Conservation (phyloP, 306 rosid species). For the Cucumis hystrix region DNA sequence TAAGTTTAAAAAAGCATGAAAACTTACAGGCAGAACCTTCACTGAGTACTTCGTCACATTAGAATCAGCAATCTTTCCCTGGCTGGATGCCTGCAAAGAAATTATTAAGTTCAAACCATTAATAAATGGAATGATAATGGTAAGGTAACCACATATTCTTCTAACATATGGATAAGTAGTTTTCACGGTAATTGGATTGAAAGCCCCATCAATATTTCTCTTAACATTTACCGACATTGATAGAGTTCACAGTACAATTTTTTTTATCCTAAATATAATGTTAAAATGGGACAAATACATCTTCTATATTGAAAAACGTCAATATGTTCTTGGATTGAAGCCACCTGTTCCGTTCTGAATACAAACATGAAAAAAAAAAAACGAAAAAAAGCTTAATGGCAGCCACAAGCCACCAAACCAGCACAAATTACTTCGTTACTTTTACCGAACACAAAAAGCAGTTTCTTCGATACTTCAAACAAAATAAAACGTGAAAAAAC, state of each 20-base stretch:
- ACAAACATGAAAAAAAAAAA: neutral
- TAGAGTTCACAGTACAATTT: neutral
- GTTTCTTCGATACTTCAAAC: neutral
- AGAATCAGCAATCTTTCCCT: constrained; percentile 61
- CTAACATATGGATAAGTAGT: neutral
- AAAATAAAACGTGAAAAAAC: neutral
- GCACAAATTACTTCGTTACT: neutral
- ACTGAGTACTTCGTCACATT: constrained; percentile 67
- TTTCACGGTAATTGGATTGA: neutral
- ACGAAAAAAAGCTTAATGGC: neutral
- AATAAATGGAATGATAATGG: neutral
- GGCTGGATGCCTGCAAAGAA: constrained; percentile 40
- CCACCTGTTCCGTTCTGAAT: neutral
- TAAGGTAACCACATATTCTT: neutral
- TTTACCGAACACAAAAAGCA: neutral
- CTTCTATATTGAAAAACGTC: neutral
- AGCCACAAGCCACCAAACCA: neutral
- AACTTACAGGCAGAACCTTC: constrained; percentile 84
- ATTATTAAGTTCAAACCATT: neutral
- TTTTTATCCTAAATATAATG: neutral
- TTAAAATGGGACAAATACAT: neutral
- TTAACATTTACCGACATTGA: neutral
- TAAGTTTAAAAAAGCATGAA: neutral
- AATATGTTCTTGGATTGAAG: neutral
- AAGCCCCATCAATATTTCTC: neutral